A percentile compares a stretch with the other conserved stretches of the same genome.
These are phyloP conservation scores for Coemansia sp. DNA, from an alignment of 371 early-diverging fungal genomes.

Conservation along the genomic window DNA sequence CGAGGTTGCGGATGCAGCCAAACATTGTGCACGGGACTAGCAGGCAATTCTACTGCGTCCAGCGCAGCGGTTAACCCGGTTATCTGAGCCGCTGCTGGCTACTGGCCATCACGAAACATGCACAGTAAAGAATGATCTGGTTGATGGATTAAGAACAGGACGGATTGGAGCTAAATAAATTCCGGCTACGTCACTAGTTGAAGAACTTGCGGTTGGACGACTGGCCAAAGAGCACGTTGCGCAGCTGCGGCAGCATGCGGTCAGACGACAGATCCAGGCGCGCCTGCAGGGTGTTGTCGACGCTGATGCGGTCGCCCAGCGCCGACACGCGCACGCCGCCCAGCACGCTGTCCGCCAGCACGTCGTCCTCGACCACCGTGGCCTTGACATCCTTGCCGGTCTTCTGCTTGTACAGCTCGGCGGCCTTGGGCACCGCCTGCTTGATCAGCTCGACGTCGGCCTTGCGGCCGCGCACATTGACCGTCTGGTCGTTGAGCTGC, in stretches of 20 bases:
- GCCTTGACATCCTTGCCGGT: constrained; percentile 55
- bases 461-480: constrained; percentile 71
- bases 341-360: constrained; percentile 50
- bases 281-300: constrained; percentile 87
- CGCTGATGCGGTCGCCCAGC: constrained; percentile 73
- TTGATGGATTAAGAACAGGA: too few relatives aligned
- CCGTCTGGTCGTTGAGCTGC: constrained; percentile 78
- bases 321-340: constrained; percentile 89
- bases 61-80: background rate
- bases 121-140: background rate
- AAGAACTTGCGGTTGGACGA: background rate
- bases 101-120: constrained; percentile 61
- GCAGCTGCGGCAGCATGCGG: constrained; percentile 88
- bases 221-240: constrained; percentile 59
- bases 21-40: too few relatives aligned
- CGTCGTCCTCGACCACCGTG: constrained; percentile 58
- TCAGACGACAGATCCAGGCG: constrained; percentile 81
- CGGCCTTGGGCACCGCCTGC: constrained; percentile 60
- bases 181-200: too few relatives aligned
- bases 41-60: constrained; percentile 53
- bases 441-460: constrained; percentile 69
- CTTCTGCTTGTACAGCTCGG: constrained; percentile 61
- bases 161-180: too few relatives aligned
- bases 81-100: constrained; percentile 50
- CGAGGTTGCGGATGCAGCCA: too few relatives aligned